Percentiles rank a stretch among this genome's conserved stretches.
These are phyloP conservation scores for Calonectria hawksworthii DNA, from an alignment of 2,329 filamentous ascomycete genomes.

Conservation along the genomic window DNA sequence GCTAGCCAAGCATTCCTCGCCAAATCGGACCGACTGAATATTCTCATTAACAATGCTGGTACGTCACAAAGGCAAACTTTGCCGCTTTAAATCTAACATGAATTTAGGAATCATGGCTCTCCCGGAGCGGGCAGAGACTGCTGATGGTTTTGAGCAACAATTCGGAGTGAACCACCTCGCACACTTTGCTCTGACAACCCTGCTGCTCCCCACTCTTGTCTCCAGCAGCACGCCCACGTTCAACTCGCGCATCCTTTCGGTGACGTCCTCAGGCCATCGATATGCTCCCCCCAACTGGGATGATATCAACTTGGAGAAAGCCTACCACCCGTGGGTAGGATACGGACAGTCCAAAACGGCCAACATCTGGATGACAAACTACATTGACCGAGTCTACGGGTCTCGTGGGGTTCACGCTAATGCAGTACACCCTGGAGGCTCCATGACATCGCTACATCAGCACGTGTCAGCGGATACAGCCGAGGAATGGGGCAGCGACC, in stretches of 20 bases:
- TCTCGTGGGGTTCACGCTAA: slow-evolving; percentile 55
- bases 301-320: slow-evolving; percentile 56
- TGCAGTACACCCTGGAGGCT: slow-evolving; percentile 60
- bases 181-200: slow-evolving; percentile 60
- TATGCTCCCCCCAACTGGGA: slow-evolving; percentile 50
- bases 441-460: slow-evolving; percentile 36
- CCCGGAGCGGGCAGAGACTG: slow-evolving; percentile 49
- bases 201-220: slow-evolving; percentile 60
- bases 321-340: slow-evolving; percentile 48
- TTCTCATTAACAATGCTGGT: slow-evolving; percentile 60
- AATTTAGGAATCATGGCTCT: slow-evolving; percentile 53
- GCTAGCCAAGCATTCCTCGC: slow-evolving; percentile 36
- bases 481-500: slow-evolving; percentile 10
- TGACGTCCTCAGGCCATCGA: slow-evolving; percentile 60
- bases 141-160: slow-evolving; percentile 63
- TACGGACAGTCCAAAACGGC: slow-evolving; percentile 63
- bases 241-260: slow-evolving; percentile 59
- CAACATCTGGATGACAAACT: slow-evolving; percentile 62
- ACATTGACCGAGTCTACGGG: slow-evolving; percentile 61
- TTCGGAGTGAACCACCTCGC: slow-evolving; percentile 66
- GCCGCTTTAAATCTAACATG: background rate
- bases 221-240: slow-evolving; percentile 53
- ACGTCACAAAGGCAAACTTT: background rate
- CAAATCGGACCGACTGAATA: slow-evolving; percentile 38
- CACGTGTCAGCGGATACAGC: slow-evolving; percentile 2